A percentile compares a stretch with the other conserved stretches of the same genome.
Evolutionary conservation across 768 basidiomycete species (phyloP).

Genomic region (Kwoniella sp.): DNA sequence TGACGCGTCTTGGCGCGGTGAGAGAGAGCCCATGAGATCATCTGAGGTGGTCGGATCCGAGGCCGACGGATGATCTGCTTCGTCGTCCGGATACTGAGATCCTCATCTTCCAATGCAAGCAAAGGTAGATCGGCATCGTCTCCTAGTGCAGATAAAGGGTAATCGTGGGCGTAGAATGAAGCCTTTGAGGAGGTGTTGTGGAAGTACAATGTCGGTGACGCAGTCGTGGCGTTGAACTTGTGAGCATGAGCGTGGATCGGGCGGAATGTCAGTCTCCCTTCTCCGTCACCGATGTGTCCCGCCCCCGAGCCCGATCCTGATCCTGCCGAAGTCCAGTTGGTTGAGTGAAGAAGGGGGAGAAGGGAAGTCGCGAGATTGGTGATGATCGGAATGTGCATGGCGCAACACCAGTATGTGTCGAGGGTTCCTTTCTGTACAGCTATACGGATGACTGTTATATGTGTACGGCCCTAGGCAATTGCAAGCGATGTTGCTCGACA

Average conservation of each 20-base stretch:
- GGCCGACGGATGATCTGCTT: conserved; percentile 44
- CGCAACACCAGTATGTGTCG: conserved; percentile 5
- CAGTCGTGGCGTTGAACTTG: conserved; percentile 15
- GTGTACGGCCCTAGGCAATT: neutral
- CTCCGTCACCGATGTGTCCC: neutral
- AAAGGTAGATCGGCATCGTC: conserved; percentile 20
- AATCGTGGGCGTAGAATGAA: conserved; percentile 20
- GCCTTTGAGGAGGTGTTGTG: conserved; percentile 36
- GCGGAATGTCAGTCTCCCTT: conserved; percentile 33
- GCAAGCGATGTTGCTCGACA: too few relatives aligned
- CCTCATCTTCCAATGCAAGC: conserved; percentile 9
- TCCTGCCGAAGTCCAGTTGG: conserved; percentile 7
- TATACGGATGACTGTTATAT: neutral
- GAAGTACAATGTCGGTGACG: conserved; percentile 28
- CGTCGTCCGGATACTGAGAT: conserved; percentile 39
- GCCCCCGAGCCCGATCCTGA: too few relatives aligned
- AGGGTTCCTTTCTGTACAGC: neutral
- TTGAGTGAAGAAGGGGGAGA: conserved; percentile 28
- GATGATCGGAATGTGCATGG: conserved; percentile 50
- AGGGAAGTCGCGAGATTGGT: conserved; percentile 29
- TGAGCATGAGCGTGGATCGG: conserved; percentile 53
- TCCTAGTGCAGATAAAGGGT: conserved; percentile 7
- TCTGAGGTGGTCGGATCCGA: conserved; percentile 35
- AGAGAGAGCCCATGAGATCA: conserved; percentile 45
- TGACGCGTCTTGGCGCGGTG: conserved; percentile 9